These are phyloP conservation scores for Actinidia polygama DNA, from an alignment of 179 eudicot species.

Conservation along the genomic window DNA sequence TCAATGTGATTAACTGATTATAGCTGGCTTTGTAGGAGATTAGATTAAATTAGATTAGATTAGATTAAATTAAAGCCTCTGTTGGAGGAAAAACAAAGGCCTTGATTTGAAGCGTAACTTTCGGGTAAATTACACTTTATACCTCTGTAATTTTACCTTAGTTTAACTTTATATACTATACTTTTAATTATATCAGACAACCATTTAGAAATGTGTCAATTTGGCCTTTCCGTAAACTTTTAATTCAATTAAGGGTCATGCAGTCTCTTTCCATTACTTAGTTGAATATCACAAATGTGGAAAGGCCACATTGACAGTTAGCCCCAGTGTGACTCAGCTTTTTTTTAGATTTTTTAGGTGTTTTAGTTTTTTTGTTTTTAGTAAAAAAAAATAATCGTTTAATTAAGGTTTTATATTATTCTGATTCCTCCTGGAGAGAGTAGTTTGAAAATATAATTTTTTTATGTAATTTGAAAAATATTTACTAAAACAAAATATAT, in stretches of 20 bases:
- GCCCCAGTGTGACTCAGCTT: too few relatives aligned
- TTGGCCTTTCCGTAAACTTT: background rate
- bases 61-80: background rate
- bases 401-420: too few relatives aligned
- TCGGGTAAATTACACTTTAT: background rate
- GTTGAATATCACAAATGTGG: background rate
- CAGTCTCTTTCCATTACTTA: background rate
- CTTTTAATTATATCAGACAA: too few relatives aligned
- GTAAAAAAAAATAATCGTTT: too few relatives aligned
- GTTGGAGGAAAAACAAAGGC: conserved; percentile 10
- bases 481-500: too few relatives aligned
- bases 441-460: too few relatives aligned
- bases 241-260: background rate
- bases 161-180: background rate
- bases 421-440: too few relatives aligned
- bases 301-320: background rate
- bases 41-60: background rate
- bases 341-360: too few relatives aligned
- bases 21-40: background rate
- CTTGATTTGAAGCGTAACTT: conserved; percentile 18
- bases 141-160: background rate
- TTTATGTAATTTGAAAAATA: too few relatives aligned
- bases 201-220: background rate
- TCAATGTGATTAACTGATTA: background rate
- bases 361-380: too few relatives aligned